These are phyloP conservation scores for Calvatia gigantea DNA, from an alignment of 768 basidiomycete species.

Conservation along the genomic window DNA sequence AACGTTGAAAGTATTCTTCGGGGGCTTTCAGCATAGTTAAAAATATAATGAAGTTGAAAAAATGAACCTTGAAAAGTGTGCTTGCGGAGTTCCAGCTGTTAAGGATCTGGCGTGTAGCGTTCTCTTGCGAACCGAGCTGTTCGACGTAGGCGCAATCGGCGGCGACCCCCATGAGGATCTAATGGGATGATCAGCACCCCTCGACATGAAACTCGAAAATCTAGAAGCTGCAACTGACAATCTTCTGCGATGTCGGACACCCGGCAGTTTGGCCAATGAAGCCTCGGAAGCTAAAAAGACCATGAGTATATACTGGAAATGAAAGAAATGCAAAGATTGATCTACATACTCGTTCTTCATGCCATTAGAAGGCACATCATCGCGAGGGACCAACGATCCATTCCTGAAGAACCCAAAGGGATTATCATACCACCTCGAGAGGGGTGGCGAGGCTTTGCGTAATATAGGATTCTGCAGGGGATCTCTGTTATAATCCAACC, in stretches of 20 bases:
- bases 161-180: constrained; percentile 83
- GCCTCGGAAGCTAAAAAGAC: constrained; percentile 52
- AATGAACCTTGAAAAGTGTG: constrained; percentile 58
- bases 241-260: constrained; percentile 69
- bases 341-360: constrained; percentile 53
- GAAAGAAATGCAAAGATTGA: background rate
- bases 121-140: constrained; percentile 57
- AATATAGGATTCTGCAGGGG: constrained; percentile 50
- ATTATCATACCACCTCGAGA: constrained; percentile 37
- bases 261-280: constrained; percentile 67
- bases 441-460: constrained; percentile 24
- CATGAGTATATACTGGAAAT: constrained; percentile 10
- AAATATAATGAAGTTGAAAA: background rate
- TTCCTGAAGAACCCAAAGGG: constrained; percentile 4
- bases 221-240: constrained; percentile 38
- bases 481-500: constrained; percentile 62
- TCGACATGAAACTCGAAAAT: background rate
- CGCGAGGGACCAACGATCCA: constrained; percentile 24
- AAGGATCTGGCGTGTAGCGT: constrained; percentile 72
- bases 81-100: constrained; percentile 80
- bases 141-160: constrained; percentile 80
- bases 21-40: constrained; percentile 1
- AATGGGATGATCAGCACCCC: constrained; percentile 2
- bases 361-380: constrained; percentile 52
- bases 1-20: constrained; percentile 72